A percentile compares a stretch with the other conserved stretches of the same genome.
Evolutionary conservation across 2,329 filamentous ascomycete species (phyloP).

Genomic region (Alternaria dauci): DNA sequence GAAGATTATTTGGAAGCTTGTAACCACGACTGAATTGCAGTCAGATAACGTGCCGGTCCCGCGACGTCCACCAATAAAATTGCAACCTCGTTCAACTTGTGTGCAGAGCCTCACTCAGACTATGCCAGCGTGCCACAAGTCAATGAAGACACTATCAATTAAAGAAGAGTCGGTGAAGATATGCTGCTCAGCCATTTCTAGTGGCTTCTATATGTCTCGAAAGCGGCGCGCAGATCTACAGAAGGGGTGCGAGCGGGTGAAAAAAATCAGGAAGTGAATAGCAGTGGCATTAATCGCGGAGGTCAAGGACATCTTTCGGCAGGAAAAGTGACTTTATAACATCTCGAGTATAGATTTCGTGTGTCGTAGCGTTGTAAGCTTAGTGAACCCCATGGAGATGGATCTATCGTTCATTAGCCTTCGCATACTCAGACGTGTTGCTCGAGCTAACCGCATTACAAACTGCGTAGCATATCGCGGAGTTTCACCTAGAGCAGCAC

Average conservation of each 20-base stretch:
- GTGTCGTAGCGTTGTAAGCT: background rate
- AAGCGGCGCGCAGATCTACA: constrained; percentile 1
- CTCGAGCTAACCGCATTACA: background rate
- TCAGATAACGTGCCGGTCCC: constrained; percentile 25
- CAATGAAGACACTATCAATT: background rate
- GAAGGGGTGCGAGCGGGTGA: background rate
- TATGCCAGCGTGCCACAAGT: background rate
- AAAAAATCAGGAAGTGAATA: background rate
- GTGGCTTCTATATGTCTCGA: background rate
- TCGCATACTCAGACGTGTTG: background rate
- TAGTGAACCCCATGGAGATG: background rate
- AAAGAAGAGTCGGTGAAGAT: background rate
- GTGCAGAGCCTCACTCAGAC: background rate
- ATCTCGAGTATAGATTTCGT: background rate
- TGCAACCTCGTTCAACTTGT: background rate
- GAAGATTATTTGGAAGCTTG: constrained; percentile 17
- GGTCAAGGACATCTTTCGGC: background rate
- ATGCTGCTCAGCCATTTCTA: background rate
- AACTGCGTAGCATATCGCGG: background rate
- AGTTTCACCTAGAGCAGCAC: background rate
- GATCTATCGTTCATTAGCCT: background rate
- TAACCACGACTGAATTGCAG: constrained; percentile 25
- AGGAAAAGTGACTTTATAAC: too few relatives aligned
- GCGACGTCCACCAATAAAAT: constrained; percentile 11
- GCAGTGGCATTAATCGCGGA: background rate